Evolutionary conservation across 169 alveolate species (phyloP).

Genomic region (Plasmodium gonderi): DNA sequence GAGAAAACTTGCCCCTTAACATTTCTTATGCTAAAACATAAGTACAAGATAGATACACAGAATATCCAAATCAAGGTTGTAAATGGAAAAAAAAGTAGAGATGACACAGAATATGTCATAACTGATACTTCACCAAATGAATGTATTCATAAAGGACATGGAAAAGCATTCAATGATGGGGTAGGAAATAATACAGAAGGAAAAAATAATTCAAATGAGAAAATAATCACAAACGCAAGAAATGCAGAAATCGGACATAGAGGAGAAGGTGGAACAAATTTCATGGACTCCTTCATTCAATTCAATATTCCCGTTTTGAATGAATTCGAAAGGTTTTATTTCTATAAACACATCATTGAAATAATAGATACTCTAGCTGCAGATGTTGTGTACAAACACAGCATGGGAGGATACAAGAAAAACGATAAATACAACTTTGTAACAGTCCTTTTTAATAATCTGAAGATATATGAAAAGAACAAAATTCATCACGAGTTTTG

Average conservation of each 20-base stretch:
- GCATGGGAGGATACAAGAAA: slow-evolving; percentile 53
- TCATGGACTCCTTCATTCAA: slow-evolving; percentile 39
- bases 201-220: background rate
- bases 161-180: background rate
- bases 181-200: background rate
- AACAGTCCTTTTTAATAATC: slow-evolving; percentile 52
- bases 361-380: slow-evolving; percentile 61
- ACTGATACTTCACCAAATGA: background rate
- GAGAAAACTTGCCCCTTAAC: slow-evolving; percentile 51
- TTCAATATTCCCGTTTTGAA: slow-evolving; percentile 49
- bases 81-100: background rate
- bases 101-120: background rate
- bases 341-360: slow-evolving; percentile 61
- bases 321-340: slow-evolving; percentile 11
- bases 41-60: slow-evolving; percentile 20
- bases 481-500: slow-evolving; percentile 49
- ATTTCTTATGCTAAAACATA: slow-evolving; percentile 8
- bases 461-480: slow-evolving; percentile 30
- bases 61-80: slow-evolving; percentile 13
- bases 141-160: background rate
- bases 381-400: slow-evolving; percentile 61
- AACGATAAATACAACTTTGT: slow-evolving; percentile 44
- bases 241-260: background rate
- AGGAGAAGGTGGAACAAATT: background rate
- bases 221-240: background rate